Percentiles rank a stretch among this genome's conserved stretches.
Evolutionary conservation across 805 yeast species (phyloP).

Genomic region (Saccharomycopsis microspora): DNA sequence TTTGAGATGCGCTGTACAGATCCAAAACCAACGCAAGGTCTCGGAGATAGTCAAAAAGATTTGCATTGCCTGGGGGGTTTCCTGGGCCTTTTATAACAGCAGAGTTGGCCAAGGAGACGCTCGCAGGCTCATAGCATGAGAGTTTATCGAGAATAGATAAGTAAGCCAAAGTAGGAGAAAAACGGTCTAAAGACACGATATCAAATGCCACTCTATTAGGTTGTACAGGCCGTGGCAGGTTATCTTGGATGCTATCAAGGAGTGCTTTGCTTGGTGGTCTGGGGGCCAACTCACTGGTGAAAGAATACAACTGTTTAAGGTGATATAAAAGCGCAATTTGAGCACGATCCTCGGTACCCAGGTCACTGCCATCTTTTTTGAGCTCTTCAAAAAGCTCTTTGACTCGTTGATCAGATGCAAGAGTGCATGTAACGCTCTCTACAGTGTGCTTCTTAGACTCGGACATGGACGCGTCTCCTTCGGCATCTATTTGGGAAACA

Average conservation of each 20-base stretch:
- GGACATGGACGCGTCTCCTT: not conserved
- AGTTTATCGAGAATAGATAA: constrained; percentile 8
- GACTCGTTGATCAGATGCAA: constrained; percentile 6
- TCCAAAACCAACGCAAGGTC: constrained; percentile 8
- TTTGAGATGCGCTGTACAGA: not conserved
- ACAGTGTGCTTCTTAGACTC: constrained; percentile 17
- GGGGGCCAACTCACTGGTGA: too few species aligned
- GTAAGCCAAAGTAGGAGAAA: constrained; percentile 8
- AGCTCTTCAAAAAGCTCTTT: constrained; percentile 1
- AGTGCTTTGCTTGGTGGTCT: too few species aligned
- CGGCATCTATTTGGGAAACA: not conserved
- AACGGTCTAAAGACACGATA: constrained; percentile 5
- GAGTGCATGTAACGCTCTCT: constrained; percentile 22
- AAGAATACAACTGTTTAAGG: too few species aligned
- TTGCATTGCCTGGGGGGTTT: not conserved
- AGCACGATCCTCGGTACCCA: too few species aligned
- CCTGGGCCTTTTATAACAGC: not conserved
- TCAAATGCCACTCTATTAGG: constrained; percentile 1
- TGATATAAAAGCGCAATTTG: too few species aligned
- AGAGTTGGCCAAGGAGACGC: not conserved
- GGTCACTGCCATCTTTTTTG: too few species aligned
- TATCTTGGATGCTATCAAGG: too few species aligned
- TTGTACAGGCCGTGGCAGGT: too few species aligned
- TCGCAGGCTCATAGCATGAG: constrained; percentile 1
- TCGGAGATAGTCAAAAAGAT: constrained; percentile 9